These are phyloP conservation scores for Phialemonium atrogriseum DNA, from an alignment of 2,329 filamentous ascomycete species.

Conservation along the genomic window DNA sequence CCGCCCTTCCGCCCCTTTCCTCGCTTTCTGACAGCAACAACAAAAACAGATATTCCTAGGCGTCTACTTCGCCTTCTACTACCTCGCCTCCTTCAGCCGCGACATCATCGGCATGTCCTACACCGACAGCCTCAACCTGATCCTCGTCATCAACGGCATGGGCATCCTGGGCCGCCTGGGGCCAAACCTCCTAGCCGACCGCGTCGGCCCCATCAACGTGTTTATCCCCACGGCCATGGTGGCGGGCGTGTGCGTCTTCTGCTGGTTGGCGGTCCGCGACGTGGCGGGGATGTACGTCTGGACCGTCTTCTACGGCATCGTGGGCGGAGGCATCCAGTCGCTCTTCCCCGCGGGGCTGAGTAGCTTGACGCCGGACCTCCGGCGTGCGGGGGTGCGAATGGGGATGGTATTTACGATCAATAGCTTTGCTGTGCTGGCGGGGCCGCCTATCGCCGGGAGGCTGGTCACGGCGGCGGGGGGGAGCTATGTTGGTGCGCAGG, in stretches of 20 bases:
- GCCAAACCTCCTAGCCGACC: constrained; percentile 51
- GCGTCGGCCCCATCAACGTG: constrained; percentile 50
- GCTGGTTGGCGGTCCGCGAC: constrained; percentile 49
- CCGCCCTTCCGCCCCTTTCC: not conserved
- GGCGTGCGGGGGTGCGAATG: constrained; percentile 45
- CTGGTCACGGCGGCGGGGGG: constrained; percentile 34
- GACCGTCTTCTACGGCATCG: constrained; percentile 55
- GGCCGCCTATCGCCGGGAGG: constrained; percentile 42
- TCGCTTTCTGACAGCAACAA: constrained; percentile 3
- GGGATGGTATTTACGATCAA: constrained; percentile 51
- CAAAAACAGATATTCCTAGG: constrained; percentile 34
- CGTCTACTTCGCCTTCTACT: constrained; percentile 52
- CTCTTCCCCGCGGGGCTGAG: constrained; percentile 57
- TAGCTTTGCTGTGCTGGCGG: constrained; percentile 43
- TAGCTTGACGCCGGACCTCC: constrained; percentile 42
- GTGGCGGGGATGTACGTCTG: constrained; percentile 51
- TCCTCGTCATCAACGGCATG: constrained; percentile 58
- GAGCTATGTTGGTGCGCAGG: constrained; percentile 38
- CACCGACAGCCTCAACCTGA: constrained; percentile 46
- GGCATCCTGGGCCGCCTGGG: constrained; percentile 49
- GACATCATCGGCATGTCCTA: constrained; percentile 34
- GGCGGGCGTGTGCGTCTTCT: constrained; percentile 36
- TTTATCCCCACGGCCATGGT: constrained; percentile 39
- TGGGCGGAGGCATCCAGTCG: constrained; percentile 54
- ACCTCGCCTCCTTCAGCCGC: constrained; percentile 41